Percentiles rank a stretch among this genome's conserved stretches.
Conservation (phyloP, 768 basidiomycete species). For the Phlegmacium glaucopus region DNA sequence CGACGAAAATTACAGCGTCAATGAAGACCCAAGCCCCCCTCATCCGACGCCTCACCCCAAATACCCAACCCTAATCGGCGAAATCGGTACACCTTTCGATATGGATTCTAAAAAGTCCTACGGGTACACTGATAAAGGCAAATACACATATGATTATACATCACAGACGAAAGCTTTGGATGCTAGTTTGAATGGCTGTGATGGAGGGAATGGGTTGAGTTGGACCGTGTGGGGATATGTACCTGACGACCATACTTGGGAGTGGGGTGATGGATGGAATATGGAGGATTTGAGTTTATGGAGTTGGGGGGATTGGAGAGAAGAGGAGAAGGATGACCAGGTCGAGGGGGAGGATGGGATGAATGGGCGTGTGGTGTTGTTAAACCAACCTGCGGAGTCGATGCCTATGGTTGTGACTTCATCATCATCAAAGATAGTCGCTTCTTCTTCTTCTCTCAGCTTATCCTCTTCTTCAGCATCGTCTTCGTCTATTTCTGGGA, state of each 20-base stretch:
- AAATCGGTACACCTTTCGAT: slow-evolving; percentile 94
- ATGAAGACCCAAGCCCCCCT: neutral
- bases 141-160: slow-evolving; percentile 71
- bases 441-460: too few species aligned
- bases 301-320: slow-evolving; percentile 43
- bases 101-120: slow-evolving; percentile 89
- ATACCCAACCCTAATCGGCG: slow-evolving; percentile 91
- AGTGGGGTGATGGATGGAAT: slow-evolving; percentile 97
- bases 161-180: slow-evolving; percentile 83
- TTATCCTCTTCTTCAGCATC: too few species aligned
- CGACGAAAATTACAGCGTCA: neutral
- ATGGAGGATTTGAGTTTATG: slow-evolving; percentile 92
- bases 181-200: slow-evolving; percentile 74
- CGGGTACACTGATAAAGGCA: slow-evolving; percentile 67
- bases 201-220: slow-evolving; percentile 64
- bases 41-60: slow-evolving; percentile 9
- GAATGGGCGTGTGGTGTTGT: slow-evolving; percentile 7
- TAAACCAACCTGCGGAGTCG: slow-evolving; percentile 7
- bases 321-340: slow-evolving; percentile 14
- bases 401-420: slow-evolving; percentile 10
- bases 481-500: slow-evolving; percentile 16
- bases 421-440: too few species aligned
- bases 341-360: slow-evolving; percentile 10
- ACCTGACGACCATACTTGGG: slow-evolving; percentile 68
- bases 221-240: slow-evolving; percentile 92